Conservation (phyloP, 202 grass and related monocot genomes). For the Musa balbisiana region DNA sequence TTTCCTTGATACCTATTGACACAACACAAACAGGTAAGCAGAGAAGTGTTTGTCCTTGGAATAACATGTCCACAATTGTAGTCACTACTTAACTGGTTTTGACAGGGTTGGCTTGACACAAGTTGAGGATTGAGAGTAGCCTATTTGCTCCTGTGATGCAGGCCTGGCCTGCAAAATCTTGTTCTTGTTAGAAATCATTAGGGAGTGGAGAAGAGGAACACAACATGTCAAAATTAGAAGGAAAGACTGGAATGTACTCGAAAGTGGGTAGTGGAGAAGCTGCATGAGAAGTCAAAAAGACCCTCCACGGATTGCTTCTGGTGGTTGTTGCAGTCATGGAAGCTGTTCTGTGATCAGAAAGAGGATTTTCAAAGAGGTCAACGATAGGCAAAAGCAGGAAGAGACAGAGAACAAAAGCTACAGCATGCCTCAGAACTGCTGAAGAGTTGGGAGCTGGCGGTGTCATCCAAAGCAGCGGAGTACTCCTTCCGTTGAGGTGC, state of each 20-base stretch:
- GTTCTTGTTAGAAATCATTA: not conserved
- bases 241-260: conserved; percentile 19
- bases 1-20: conserved; percentile 21
- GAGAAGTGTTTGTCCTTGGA: not conserved
- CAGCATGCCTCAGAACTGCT: conserved; percentile 31
- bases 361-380: no score
- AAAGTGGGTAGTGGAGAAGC: conserved; percentile 44
- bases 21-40: not conserved
- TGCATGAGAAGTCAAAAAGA: conserved; percentile 47
- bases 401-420: not conserved
- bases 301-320: not conserved
- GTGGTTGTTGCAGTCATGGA: conserved; percentile 1
- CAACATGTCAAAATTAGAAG: not conserved
- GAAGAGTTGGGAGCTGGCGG: conserved; percentile 61
- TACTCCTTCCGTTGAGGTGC: conserved; percentile 18
- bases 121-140: conserved; percentile 35
- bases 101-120: conserved; percentile 29
- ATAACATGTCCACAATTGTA: not conserved
- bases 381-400: not conserved
- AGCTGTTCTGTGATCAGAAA: not conserved
- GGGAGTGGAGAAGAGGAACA: no score
- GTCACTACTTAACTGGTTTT: conserved; percentile 31
- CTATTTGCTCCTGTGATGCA: conserved; percentile 9
- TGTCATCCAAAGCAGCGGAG: conserved; percentile 56
- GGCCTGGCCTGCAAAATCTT: conserved; percentile 2